Conservation (phyloP, 2,329 filamentous ascomycete genomes). For the Xylaria sp. region DNA sequence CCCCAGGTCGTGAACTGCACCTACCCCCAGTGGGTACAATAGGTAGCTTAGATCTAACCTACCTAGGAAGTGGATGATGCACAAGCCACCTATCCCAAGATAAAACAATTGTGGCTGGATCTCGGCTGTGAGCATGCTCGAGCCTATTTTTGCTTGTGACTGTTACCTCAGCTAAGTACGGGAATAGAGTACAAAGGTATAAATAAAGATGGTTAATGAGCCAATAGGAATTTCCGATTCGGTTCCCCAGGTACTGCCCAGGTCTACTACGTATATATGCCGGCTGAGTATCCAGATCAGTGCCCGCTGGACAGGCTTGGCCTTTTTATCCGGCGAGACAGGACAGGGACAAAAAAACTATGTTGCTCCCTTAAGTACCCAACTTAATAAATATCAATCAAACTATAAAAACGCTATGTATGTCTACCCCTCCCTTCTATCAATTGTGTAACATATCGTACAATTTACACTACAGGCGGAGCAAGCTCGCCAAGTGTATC, state of each 20-base stretch:
- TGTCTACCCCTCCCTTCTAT: neutral
- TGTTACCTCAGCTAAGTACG: neutral
- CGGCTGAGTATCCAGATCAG: neutral
- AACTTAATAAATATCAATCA: no score
- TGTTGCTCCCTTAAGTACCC: no score
- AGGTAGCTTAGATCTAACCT: no score
- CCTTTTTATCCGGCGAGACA: neutral
- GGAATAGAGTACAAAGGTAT: neutral
- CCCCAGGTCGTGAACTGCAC: no score
- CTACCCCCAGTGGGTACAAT: no score
- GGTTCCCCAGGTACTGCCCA: neutral
- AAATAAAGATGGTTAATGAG: neutral
- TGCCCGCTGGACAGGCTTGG: neutral
- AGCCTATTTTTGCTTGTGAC: neutral
- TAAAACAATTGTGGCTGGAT: conserved; percentile 28
- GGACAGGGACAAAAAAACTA: neutral
- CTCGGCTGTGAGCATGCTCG: conserved; percentile 11
- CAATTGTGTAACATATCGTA: neutral
- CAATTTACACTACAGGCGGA: neutral
- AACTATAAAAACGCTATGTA: no score
- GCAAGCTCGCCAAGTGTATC: conserved; percentile 20
- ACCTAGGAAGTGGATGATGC: neutral
- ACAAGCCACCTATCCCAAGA: conserved; percentile 25
- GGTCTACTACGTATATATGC: neutral
- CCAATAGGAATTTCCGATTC: conserved; percentile 19